Conservation (phyloP, 2,329 filamentous ascomycete genomes). For the Neodidymelliopsis sp. region DNA sequence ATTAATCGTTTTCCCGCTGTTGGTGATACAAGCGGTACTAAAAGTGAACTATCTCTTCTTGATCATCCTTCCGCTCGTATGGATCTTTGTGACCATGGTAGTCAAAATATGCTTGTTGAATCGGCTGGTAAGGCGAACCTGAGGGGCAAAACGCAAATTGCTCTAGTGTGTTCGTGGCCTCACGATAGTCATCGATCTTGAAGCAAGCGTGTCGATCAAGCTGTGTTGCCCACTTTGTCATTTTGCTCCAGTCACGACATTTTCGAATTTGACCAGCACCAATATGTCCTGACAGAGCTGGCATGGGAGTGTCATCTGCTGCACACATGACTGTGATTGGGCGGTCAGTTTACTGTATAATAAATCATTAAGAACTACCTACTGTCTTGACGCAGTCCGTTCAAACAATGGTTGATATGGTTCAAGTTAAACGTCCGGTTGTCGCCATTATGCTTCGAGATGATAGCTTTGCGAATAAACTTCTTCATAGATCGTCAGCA, state of each 20-base stretch:
- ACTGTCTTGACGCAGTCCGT: conserved; percentile 43
- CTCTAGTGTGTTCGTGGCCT: conserved; percentile 46
- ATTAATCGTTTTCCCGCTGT: neutral
- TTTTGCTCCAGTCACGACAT: conserved; percentile 45
- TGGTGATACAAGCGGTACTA: neutral
- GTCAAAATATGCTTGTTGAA: conserved; percentile 44
- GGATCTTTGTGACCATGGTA: conserved; percentile 44
- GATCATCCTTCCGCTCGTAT: conserved; percentile 33
- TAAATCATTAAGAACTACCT: neutral
- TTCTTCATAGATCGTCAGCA: conserved; percentile 29
- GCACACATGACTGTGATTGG: conserved; percentile 35
- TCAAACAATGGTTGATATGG: conserved; percentile 46
- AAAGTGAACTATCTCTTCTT: conserved; percentile 28
- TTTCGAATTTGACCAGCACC: conserved; percentile 40
- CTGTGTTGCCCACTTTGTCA: conserved; percentile 42
- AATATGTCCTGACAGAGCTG: conserved; percentile 32
- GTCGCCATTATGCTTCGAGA: conserved; percentile 35
- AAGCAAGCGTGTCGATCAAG: conserved; percentile 44
- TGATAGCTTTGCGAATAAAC: conserved; percentile 45
- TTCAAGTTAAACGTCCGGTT: conserved; percentile 33
- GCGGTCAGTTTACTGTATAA: neutral
- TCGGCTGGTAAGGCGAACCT: conserved; percentile 37
- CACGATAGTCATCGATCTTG: conserved; percentile 45
- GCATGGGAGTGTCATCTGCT: conserved; percentile 48
- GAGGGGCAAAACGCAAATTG: conserved; percentile 45